Base-by-base conservation (phyloP, 192 early-diverging fungal genomes). In the Podila epigama region DNA sequence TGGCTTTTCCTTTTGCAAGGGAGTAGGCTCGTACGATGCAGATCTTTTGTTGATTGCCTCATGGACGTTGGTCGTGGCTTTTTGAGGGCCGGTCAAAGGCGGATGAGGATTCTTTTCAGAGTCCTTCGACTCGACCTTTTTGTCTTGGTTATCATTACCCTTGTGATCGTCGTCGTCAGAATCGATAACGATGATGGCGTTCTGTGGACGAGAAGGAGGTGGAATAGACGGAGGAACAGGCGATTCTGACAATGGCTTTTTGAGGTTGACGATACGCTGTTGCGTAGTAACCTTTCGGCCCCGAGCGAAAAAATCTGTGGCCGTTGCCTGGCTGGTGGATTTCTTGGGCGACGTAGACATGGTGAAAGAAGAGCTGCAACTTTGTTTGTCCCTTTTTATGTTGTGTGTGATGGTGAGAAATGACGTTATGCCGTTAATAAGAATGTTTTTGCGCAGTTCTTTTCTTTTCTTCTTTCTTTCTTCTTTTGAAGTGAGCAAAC, bases 291-390 rank as follows among this genome's bases (percentile, higher is more conserved):
- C 39, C 20, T 75, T 75, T 53, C 66, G 60, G 1, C 63, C 63
- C 20, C 58, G 58, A 6, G 51, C 37, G 22, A 75, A 75, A 34
- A 66, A 75, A 34, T 58, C 60, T 12, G 51, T 56, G 18, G 64
- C 63, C 12, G 51, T 35, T 4, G 42, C 34, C 20, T 48, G 44
- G 44, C 44, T 48, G 18, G 44, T n/a, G n/a, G n/a, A n/a, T n/a
- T n/a, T 48, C 15, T 22, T 16, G 18, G 3, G n/a, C 25, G n/a
- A 8, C 44, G n/a, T 22, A 9, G 44, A 48, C 44, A 48, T 44
- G 11, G 44, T 48, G 44, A n/a, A n/a, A n/a, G n/a, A n/a, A n/a
- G n/a, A n/a, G n/a, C n/a, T n/a, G n/a, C n/a, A n/a, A n/a, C n/a
- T n/a, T n/a, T 48, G 44, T 48, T 48, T 22, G n/a, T 48, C 44